Conservation (phyloP, 306 rosid species). For the Glycine tomentella region DNA sequence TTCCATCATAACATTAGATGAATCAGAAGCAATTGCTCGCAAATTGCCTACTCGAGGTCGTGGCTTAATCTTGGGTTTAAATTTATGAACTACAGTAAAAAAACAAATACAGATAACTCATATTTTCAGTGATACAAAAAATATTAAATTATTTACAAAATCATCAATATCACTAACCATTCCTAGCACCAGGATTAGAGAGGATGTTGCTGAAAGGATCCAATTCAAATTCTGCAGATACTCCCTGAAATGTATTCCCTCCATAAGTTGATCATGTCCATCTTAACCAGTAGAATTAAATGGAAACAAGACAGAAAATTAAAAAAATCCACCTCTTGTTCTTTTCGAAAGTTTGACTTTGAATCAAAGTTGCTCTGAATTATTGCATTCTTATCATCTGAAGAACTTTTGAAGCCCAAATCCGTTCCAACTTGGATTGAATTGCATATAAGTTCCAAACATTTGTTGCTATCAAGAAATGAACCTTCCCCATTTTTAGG, state of each 20-base stretch:
- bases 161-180: constrained; percentile 52
- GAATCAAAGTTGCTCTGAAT: constrained; percentile 47
- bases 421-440: constrained; percentile 44
- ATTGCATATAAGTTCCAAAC: constrained; percentile 29
- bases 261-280: constrained; percentile 29
- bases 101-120: constrained; percentile 25
- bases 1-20: constrained; percentile 32
- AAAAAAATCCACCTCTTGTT: constrained; percentile 47
- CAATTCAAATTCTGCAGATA: constrained; percentile 49
- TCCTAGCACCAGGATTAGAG: constrained; percentile 51
- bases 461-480: constrained; percentile 38
- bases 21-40: constrained; percentile 37
- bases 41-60: constrained; percentile 53
- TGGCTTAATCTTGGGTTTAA: constrained; percentile 70
- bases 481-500: constrained; percentile 45
- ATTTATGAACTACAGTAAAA: constrained; percentile 55
- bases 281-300: constrained; percentile 24
- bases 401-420: constrained; percentile 49
- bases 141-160: background rate
- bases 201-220: constrained; percentile 60
- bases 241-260: constrained; percentile 50
- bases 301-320: background rate
- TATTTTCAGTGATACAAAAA: constrained; percentile 32
- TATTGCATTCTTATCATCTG: constrained; percentile 26
- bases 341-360: constrained; percentile 39